A percentile compares a stretch with the other conserved stretches of the same genome.
phyloP scores from a whole-genome alignment of 1,284 basidiomycete genomes.

The Leccinum huronense region DNA sequence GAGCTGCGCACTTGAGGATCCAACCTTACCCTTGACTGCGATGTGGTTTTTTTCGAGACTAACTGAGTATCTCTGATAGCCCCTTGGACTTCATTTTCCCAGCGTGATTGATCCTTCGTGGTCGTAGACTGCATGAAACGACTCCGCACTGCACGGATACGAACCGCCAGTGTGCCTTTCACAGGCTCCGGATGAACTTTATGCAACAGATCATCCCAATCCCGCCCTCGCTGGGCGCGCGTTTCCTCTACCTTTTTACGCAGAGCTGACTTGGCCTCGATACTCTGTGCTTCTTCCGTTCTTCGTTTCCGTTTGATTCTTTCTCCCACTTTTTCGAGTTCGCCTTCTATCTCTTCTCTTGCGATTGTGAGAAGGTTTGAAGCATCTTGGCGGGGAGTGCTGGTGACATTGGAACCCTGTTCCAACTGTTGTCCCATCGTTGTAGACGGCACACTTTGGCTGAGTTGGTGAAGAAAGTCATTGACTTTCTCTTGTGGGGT shows the following conservation, averaged over 20 bases:
- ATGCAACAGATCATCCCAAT: conserved; percentile 60
- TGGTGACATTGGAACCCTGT: conserved; percentile 52
- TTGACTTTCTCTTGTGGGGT: conserved; percentile 50
- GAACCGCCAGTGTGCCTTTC: conserved; percentile 45
- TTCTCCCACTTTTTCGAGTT: conserved; percentile 43
- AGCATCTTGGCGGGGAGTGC: conserved; percentile 55
- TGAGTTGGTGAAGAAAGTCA: conserved; percentile 52
- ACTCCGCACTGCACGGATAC: conserved; percentile 51
- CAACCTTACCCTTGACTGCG: conserved; percentile 29
- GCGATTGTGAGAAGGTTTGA: conserved; percentile 44
- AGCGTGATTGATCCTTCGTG: conserved; percentile 49
- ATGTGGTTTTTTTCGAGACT: conserved; percentile 44
- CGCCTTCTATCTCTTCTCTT: conserved; percentile 41
- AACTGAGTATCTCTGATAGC: conserved; percentile 57
- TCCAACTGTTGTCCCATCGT: conserved; percentile 39
- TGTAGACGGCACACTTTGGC: conserved; percentile 38
- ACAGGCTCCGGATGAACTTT: conserved; percentile 54
- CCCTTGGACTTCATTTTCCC: conserved; percentile 58
- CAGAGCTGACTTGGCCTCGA: conserved; percentile 49
- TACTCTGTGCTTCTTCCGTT: conserved; percentile 38
- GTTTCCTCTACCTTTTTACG: conserved; percentile 58
- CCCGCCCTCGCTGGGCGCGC: conserved; percentile 52
- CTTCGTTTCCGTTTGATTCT: conserved; percentile 32
- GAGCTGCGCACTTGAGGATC: conserved; percentile 8
- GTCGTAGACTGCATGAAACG: conserved; percentile 58